Evolutionary conservation across 2,329 filamentous ascomycete species (phyloP).

Genomic region (Colletotrichum siamense): DNA sequence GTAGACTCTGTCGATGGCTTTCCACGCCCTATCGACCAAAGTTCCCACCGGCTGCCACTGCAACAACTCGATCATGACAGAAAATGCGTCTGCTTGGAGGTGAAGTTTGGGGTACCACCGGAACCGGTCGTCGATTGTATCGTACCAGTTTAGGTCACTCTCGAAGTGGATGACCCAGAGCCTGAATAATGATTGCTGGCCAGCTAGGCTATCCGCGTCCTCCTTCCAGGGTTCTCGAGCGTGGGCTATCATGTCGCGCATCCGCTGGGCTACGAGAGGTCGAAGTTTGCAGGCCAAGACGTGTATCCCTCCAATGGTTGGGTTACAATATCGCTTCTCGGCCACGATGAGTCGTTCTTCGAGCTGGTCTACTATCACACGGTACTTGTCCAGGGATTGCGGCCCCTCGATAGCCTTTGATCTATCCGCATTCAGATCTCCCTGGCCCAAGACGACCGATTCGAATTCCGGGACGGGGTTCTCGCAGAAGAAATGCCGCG

Average conservation of each 20-base stretch:
- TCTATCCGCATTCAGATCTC: slow-evolving; percentile 44
- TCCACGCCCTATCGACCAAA: slow-evolving; percentile 61
- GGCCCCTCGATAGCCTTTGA: slow-evolving; percentile 51
- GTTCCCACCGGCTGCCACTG: slow-evolving; percentile 49
- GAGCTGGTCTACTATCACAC: slow-evolving; percentile 44
- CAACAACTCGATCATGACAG: slow-evolving; percentile 60
- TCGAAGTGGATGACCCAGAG: slow-evolving; percentile 54
- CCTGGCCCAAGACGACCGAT: slow-evolving; percentile 39
- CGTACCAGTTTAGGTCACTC: slow-evolving; percentile 50
- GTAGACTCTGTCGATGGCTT: slow-evolving; percentile 50
- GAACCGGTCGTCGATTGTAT: slow-evolving; percentile 50
- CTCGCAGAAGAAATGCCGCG: slow-evolving; percentile 55
- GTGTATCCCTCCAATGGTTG: slow-evolving; percentile 57
- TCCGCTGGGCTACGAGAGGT: slow-evolving; percentile 50
- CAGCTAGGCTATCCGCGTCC: slow-evolving; percentile 51
- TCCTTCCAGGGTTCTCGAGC: slow-evolving; percentile 52
- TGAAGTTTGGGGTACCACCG: slow-evolving; percentile 60
- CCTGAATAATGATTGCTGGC: slow-evolving; percentile 62
- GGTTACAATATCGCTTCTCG: slow-evolving; percentile 55
- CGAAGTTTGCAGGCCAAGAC: slow-evolving; percentile 52
- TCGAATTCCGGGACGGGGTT: slow-evolving; percentile 45
- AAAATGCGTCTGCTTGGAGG: slow-evolving; percentile 61
- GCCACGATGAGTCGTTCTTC: slow-evolving; percentile 47
- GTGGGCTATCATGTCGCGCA: slow-evolving; percentile 52
- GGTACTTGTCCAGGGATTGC: slow-evolving; percentile 46